These are phyloP conservation scores for Naganishia albida DNA, from an alignment of 1,284 basidiomycete species.

Conservation along the genomic window DNA sequence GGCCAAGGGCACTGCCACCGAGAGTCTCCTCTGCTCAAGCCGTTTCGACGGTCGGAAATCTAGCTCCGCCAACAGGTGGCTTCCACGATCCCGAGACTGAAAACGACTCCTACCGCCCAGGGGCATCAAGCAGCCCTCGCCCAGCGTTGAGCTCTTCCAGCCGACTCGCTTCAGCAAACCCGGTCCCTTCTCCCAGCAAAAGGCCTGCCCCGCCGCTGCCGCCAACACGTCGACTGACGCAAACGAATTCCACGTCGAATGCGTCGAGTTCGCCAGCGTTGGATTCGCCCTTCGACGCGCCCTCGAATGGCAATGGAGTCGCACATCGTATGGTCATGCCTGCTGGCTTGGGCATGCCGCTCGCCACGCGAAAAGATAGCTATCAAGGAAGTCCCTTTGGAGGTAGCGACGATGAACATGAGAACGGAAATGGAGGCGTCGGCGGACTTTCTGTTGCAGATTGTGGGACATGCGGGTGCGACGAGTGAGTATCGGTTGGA, in stretches of 20 bases:
- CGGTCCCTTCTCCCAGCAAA: constrained; percentile 7
- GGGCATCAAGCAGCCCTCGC: neutral
- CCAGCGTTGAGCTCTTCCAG: constrained; percentile 13
- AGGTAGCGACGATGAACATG: constrained; percentile 30
- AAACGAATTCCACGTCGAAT: neutral
- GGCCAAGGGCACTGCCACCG: constrained; percentile 15
- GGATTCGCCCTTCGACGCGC: constrained; percentile 13
- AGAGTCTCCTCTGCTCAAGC: constrained; percentile 3
- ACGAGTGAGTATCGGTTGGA: constrained; percentile 18
- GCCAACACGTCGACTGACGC: constrained; percentile 18
- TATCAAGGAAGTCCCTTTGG: constrained; percentile 27
- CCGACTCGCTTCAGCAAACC: constrained; percentile 10
- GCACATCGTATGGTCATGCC: constrained; percentile 27
- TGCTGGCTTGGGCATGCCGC: constrained; percentile 1
- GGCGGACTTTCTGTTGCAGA: neutral
- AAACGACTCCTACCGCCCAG: neutral
- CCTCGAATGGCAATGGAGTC: neutral
- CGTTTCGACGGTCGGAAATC: neutral
- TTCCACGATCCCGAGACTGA: neutral
- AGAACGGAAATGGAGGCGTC: neutral
- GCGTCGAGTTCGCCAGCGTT: constrained; percentile 8
- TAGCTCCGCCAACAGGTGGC: neutral
- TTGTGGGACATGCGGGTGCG: constrained; percentile 27
- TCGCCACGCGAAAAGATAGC: neutral
- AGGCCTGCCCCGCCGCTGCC: constrained; percentile 13